Conservation (phyloP, 23 red algal genomes). For the Gracilariopsis chorda region DNA sequence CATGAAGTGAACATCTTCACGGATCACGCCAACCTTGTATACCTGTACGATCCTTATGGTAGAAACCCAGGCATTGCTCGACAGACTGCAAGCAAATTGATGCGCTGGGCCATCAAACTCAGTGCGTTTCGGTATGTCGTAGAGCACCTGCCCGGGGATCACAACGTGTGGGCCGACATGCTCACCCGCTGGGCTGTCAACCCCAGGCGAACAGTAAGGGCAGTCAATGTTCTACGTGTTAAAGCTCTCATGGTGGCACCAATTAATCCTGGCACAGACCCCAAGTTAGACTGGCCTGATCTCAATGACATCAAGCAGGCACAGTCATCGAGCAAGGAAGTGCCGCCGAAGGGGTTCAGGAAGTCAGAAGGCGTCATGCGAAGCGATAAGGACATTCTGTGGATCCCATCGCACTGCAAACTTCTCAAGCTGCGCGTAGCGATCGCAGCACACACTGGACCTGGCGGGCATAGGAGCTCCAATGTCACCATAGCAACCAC, state of each 20-base stretch:
- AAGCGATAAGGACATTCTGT: neutral
- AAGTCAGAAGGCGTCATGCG: neutral
- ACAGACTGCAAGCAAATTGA: neutral
- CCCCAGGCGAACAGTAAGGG: neutral
- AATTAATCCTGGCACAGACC: neutral
- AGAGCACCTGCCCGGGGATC: neutral
- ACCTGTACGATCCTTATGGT: too few species aligned
- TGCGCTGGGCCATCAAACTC: conserved; percentile 30
- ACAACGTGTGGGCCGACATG: too few species aligned
- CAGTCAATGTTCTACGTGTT: too few species aligned
- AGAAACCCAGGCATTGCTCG: too few species aligned
- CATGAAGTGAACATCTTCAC: too few species aligned
- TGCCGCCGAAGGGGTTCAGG: neutral
- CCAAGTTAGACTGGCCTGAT: neutral
- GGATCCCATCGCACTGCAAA: neutral
- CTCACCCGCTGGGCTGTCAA: neutral
- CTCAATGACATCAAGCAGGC: neutral
- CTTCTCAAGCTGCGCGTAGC: neutral
- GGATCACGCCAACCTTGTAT: too few species aligned
- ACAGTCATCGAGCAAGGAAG: neutral
- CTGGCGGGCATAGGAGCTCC: neutral
- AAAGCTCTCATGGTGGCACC: neutral
- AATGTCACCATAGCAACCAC: neutral
- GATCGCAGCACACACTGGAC: neutral
- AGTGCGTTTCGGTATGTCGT: neutral